phyloP scores from a whole-genome alignment of 1,139 yeast genomes.

The Geotrichum candidum region DNA sequence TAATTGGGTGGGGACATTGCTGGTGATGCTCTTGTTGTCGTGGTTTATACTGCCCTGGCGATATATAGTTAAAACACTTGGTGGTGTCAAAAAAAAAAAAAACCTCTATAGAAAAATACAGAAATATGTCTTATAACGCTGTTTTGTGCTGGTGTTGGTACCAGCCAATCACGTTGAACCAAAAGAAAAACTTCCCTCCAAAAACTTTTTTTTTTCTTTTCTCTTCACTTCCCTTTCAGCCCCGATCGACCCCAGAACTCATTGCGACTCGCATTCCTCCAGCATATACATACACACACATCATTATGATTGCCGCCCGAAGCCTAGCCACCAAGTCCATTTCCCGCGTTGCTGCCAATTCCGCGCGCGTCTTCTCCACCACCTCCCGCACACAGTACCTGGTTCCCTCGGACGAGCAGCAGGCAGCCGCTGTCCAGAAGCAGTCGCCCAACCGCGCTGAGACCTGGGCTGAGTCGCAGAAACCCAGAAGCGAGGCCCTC shows the following conservation, averaged over 20 bases:
- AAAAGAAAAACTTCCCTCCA: conserved; percentile 4
- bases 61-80: background rate
- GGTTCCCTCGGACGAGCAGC: conserved; percentile 10
- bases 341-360: conserved; percentile 8
- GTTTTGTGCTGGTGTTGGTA: background rate
- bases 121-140: background rate
- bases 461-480: conserved; percentile 71
- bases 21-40: background rate
- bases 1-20: conserved; percentile 11
- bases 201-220: background rate
- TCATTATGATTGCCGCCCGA: conserved; percentile 15
- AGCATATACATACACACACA: background rate
- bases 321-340: conserved; percentile 4
- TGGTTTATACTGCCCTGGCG: background rate
- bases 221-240: background rate
- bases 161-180: conserved; percentile 10
- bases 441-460: conserved; percentile 74
- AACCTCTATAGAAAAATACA: background rate
- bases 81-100: background rate
- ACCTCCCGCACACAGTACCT: conserved; percentile 6
- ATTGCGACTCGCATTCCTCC: background rate
- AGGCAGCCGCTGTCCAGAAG: conserved; percentile 21
- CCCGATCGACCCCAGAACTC: background rate
- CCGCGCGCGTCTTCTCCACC: conserved; percentile 7
- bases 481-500: conserved; percentile 53